phyloP scores from a whole-genome alignment of 306 rosid species.

The Dalbergia cochinchinensis region DNA sequence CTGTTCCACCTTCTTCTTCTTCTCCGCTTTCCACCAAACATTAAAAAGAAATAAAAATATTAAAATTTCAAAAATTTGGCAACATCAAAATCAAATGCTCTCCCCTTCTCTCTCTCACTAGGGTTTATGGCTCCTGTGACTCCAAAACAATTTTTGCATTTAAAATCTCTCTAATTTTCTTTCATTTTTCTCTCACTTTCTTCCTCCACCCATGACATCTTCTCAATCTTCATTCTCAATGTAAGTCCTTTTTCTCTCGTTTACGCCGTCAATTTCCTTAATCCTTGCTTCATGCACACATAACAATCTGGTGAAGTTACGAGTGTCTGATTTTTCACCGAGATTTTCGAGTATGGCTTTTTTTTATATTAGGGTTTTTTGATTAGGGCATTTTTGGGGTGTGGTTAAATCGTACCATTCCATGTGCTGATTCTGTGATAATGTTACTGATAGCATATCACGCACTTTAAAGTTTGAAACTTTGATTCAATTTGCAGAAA shows the following conservation, averaged over 20 bases:
- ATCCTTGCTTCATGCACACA: background rate
- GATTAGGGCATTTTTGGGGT: background rate
- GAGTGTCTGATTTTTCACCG: slow-evolving; percentile 21
- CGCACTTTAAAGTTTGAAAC: slow-evolving; percentile 5
- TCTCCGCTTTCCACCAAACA: background rate
- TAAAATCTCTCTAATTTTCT: slow-evolving; percentile 32
- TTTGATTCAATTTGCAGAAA: slow-evolving; percentile 27
- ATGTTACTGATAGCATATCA: slow-evolving; percentile 35
- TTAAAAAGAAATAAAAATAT: too few species aligned
- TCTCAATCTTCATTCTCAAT: slow-evolving; percentile 20
- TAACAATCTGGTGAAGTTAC: background rate
- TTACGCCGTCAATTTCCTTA: slow-evolving; percentile 31
- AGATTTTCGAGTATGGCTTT: background rate
- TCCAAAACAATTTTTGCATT: background rate
- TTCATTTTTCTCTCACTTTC: slow-evolving; percentile 26
- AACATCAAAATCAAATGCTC: background rate
- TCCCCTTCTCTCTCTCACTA: background rate
- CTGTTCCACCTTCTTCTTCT: background rate
- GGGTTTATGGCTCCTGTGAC: background rate
- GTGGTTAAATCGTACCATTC: background rate
- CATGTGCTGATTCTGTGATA: slow-evolving; percentile 18
- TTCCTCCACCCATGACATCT: slow-evolving; percentile 23
- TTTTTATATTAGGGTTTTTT: background rate
- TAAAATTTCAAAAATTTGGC: too few species aligned
- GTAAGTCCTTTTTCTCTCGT: slow-evolving; percentile 49